phyloP scores from a whole-genome alignment of 75 land plant genomes.

The Pinus taeda region DNA sequence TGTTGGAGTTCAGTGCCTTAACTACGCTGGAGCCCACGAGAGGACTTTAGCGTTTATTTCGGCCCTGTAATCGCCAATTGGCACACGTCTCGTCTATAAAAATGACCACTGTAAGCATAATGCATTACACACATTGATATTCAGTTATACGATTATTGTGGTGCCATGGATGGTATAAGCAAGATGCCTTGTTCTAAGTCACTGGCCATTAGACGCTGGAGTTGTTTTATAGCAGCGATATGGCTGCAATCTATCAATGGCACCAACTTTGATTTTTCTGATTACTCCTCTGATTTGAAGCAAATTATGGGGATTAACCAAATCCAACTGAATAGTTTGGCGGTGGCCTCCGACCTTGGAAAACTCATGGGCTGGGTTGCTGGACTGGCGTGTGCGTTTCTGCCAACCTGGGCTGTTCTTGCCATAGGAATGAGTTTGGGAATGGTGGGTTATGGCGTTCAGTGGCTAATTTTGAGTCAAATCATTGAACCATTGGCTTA shows the following conservation, averaged over 20 bases:
- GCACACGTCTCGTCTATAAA: neutral
- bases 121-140: neutral
- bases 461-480: slow-evolving; percentile 51
- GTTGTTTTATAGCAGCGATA: slow-evolving; percentile 64
- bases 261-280: slow-evolving; percentile 69
- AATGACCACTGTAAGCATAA: neutral
- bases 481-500: slow-evolving; percentile 35
- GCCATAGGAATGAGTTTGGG: slow-evolving; percentile 51
- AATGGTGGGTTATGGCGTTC: slow-evolving; percentile 62
- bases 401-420: slow-evolving; percentile 67
- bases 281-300: slow-evolving; percentile 80
- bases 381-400: slow-evolving; percentile 48
- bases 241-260: slow-evolving; percentile 92
- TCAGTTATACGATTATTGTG: neutral
- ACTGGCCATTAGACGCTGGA: slow-evolving; percentile 30
- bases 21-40: no score
- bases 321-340: slow-evolving; percentile 71
- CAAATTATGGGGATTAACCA: slow-evolving; percentile 63
- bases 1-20: no score
- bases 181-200: neutral
- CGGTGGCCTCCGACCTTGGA: slow-evolving; percentile 82
- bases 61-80: neutral
- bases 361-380: slow-evolving; percentile 72
- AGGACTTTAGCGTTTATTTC: no score
- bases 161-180: neutral